These are phyloP conservation scores for Eucalyptus caleyi DNA, from an alignment of 345 rosid genomes.

Conservation along the genomic window DNA sequence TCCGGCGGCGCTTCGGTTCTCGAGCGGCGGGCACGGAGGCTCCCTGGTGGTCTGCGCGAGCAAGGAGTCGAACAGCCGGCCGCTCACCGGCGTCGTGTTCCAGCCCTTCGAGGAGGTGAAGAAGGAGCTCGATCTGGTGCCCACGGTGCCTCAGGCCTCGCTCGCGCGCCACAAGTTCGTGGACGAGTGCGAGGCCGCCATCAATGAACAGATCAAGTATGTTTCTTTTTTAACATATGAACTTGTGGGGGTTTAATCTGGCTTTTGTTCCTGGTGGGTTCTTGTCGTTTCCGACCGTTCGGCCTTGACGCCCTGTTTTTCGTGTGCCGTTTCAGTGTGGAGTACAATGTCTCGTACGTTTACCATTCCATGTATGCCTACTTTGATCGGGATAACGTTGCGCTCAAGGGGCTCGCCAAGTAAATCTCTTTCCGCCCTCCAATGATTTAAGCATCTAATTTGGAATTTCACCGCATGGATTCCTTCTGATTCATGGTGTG, in stretches of 20 bases:
- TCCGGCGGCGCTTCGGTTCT: conserved; percentile 1
- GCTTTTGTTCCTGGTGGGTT: neutral
- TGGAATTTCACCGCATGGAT: neutral
- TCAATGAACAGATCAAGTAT: conserved; percentile 91
- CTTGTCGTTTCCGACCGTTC: neutral
- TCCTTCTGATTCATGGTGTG: neutral
- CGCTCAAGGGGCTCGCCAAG: conserved; percentile 66
- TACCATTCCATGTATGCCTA: conserved; percentile 76
- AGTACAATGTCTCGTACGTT: conserved; percentile 68
- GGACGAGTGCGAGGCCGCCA: conserved; percentile 65
- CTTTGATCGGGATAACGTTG: conserved; percentile 76
- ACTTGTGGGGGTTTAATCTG: neutral
- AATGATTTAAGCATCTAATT: neutral
- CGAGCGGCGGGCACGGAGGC: neutral
- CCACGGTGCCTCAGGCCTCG: conserved; percentile 49
- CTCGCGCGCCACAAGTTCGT: conserved; percentile 70
- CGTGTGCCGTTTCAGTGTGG: conserved; percentile 35
- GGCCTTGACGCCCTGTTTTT: neutral
- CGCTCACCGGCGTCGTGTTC: conserved; percentile 60
- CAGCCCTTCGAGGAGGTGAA: conserved; percentile 89
- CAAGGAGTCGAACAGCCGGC: conserved; percentile 14
- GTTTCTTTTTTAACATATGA: neutral
- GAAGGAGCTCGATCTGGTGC: conserved; percentile 89
- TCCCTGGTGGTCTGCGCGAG: conserved; percentile 4
- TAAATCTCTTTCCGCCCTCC: neutral